Conservation (phyloP, 148 eudicot genomes). For the Mesembryanthemum crystallinum region DNA sequence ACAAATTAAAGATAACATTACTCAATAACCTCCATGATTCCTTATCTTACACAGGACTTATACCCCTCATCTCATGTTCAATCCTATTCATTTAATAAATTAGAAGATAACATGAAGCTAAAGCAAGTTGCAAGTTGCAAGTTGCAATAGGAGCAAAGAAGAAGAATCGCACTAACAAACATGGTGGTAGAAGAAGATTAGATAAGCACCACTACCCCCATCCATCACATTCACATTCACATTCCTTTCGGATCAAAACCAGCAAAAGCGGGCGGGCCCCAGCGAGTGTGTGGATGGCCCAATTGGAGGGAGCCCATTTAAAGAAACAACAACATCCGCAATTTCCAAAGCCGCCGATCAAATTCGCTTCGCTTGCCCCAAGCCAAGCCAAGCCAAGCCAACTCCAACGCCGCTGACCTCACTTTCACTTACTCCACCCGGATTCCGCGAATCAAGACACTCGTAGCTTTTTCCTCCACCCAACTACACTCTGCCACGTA, state of each 20-base stretch:
- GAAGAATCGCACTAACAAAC: slow-evolving; percentile 16
- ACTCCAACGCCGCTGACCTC: no score
- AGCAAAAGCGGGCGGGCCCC: slow-evolving; percentile 21
- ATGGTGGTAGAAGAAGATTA: not conserved
- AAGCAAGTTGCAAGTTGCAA: slow-evolving; percentile 2
- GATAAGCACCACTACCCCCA: not conserved
- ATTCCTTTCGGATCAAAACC: slow-evolving; percentile 6
- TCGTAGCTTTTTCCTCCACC: slow-evolving; percentile 3
- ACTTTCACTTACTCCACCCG: not conserved
- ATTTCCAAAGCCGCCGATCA: no score
- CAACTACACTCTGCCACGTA: slow-evolving; percentile 18
- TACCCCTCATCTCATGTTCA: no score
- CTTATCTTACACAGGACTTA: no score
- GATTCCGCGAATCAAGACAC: slow-evolving; percentile 32
- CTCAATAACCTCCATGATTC: no score
- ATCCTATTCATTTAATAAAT: no score
- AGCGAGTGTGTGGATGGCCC: slow-evolving; percentile 16
- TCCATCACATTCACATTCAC: slow-evolving; percentile 28
- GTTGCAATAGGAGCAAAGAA: slow-evolving; percentile 1
- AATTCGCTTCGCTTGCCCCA: no score
- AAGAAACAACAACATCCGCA: no score
- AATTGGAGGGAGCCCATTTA: not conserved
- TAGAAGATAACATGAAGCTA: not conserved
- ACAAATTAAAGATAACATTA: no score
- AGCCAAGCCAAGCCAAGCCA: no score